phyloP scores from a whole-genome alignment of 2,329 filamentous ascomycete genomes.

The Huntiella abstrusa region DNA sequence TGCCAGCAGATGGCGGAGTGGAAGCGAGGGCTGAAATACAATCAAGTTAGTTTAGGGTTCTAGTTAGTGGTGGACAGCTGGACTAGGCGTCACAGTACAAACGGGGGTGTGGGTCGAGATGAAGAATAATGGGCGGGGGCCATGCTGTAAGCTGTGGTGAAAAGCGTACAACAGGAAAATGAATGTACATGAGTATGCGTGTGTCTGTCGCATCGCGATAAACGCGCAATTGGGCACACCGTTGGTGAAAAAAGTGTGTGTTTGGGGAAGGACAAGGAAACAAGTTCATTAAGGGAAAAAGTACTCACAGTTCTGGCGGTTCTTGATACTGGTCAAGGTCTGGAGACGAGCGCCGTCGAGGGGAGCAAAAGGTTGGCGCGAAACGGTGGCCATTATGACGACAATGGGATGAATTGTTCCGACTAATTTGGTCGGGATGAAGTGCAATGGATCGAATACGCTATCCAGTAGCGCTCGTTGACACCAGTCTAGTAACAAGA shows the following conservation, averaged over 20 bases:
- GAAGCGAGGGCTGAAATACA: conserved; percentile 1
- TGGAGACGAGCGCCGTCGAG: conserved; percentile 52
- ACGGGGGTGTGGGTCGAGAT: neutral
- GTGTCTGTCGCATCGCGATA: too few species aligned
- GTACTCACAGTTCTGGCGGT: conserved; percentile 51
- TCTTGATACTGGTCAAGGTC: conserved; percentile 55
- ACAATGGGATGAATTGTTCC: neutral
- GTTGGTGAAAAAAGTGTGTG: too few species aligned
- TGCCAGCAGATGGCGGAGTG: conserved; percentile 23
- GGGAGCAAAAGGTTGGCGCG: conserved; percentile 58
- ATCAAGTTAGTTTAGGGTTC: conserved; percentile 7
- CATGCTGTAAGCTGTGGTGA: too few species aligned
- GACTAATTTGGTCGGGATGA: neutral
- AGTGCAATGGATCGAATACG: too few species aligned
- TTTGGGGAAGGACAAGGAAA: too few species aligned
- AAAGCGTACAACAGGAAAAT: too few species aligned
- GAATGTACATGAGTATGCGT: too few species aligned
- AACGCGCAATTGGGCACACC: too few species aligned
- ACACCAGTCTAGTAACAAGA: too few species aligned
- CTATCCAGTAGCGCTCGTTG: too few species aligned
- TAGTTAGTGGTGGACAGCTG: neutral
- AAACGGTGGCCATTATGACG: conserved; percentile 31
- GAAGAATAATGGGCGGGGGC: too few species aligned
- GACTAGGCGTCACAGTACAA: neutral
- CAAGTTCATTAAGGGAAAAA: too few species aligned